Conservation (phyloP, 768 basidiomycete genomes). For the Mycena vitilis region DNA sequence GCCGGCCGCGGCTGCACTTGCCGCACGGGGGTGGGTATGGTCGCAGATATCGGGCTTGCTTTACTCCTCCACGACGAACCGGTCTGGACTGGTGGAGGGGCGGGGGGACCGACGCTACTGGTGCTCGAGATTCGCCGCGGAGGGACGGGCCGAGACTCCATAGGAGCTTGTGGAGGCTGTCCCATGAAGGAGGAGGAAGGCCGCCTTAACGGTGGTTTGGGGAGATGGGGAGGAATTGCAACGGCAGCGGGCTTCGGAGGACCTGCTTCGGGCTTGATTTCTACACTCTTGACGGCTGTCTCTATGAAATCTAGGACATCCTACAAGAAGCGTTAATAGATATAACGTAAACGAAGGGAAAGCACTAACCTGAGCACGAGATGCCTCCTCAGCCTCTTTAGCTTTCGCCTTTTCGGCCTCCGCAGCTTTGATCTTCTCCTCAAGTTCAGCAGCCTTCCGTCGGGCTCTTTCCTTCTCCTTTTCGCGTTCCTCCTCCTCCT, state of each 20-base stretch:
- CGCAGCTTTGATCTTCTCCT: conserved; percentile 69
- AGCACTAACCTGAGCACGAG: conserved; percentile 27
- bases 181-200: conserved; percentile 30
- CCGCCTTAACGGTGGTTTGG: conserved; percentile 19
- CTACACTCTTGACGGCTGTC: conserved; percentile 26
- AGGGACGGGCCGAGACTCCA: conserved; percentile 43
- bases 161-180: conserved; percentile 39
- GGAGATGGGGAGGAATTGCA: neutral
- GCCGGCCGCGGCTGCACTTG: conserved; percentile 41
- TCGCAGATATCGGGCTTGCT: conserved; percentile 46
- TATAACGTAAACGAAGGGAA: conserved; percentile 7
- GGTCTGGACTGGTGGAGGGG: conserved; percentile 55
- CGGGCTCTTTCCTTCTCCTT: conserved; percentile 84
- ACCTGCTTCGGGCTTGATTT: conserved; percentile 14
- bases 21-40: conserved; percentile 43
- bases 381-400: conserved; percentile 29
- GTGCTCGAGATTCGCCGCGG: conserved; percentile 43
- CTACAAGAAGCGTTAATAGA: conserved; percentile 22
- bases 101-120: conserved; percentile 40
- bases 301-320: conserved; percentile 37
- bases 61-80: conserved; percentile 73
- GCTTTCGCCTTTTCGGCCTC: conserved; percentile 50
- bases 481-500: conserved; percentile 87
- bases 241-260: neutral
- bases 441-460: conserved; percentile 81